phyloP scores from a whole-genome alignment of 2,329 filamentous ascomycete species.

The Fusarium sp. region DNA sequence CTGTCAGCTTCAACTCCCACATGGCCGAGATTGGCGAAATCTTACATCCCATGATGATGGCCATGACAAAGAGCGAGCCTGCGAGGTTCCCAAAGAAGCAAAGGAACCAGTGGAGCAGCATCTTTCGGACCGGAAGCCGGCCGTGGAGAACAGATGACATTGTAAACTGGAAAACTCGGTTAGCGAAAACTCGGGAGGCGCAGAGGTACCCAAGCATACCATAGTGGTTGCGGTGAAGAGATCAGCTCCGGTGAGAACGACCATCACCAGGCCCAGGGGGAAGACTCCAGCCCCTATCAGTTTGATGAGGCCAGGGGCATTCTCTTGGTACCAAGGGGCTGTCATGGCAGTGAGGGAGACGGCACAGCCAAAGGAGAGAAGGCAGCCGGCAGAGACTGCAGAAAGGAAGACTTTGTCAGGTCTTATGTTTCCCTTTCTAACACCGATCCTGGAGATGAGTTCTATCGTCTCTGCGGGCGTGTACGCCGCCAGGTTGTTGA shows the following conservation, averaged over 20 bases:
- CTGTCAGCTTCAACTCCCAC: not conserved
- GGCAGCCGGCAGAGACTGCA: slow-evolving; percentile 35
- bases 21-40: rapidly evolving
- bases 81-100: slow-evolving; percentile 63
- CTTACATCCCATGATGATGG: slow-evolving; percentile 58
- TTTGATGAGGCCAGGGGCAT: slow-evolving; percentile 37
- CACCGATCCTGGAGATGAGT: slow-evolving; percentile 34
- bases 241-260: slow-evolving; percentile 38
- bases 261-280: slow-evolving; percentile 34
- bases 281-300: slow-evolving; percentile 37
- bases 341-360: slow-evolving; percentile 37
- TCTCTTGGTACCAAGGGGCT: slow-evolving; percentile 42
- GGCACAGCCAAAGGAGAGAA: slow-evolving; percentile 35
- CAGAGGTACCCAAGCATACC: not conserved
- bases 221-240: slow-evolving; percentile 39
- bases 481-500: slow-evolving; percentile 34
- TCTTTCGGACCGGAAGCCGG: slow-evolving; percentile 32
- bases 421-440: slow-evolving; percentile 36
- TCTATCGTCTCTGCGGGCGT: slow-evolving; percentile 41
- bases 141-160: slow-evolving; percentile 38
- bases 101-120: slow-evolving; percentile 54
- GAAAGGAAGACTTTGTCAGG: slow-evolving; percentile 39
- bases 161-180: slow-evolving; percentile 29
- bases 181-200: not conserved
- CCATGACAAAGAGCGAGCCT: slow-evolving; percentile 60